A percentile compares a stretch with the other conserved stretches of the same genome.
Evolutionary conservation across 2,329 filamentous ascomycete genomes (phyloP).

Genomic region (Neonectria neomacrospora): DNA sequence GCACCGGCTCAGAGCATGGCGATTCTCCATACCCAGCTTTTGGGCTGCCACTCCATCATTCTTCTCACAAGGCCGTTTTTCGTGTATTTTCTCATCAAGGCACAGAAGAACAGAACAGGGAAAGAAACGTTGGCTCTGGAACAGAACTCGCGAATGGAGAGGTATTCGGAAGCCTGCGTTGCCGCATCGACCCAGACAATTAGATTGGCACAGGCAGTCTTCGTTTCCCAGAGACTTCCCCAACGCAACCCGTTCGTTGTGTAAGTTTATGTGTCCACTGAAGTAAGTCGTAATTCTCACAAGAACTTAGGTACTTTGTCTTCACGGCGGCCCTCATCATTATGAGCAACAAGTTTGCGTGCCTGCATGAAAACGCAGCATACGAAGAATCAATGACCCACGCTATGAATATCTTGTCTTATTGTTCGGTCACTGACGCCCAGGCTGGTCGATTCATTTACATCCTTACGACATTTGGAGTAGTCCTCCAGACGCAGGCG

Average conservation of each 20-base stretch:
- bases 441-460: constrained; percentile 61
- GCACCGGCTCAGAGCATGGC: constrained; percentile 61
- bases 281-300: neutral
- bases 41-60: constrained; percentile 71
- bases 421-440: constrained; percentile 59
- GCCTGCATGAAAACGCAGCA: constrained; percentile 57
- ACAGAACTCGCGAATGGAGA: constrained; percentile 51
- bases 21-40: constrained; percentile 70
- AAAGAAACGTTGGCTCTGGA: neutral
- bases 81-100: constrained; percentile 63
- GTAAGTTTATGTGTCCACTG: constrained; percentile 51
- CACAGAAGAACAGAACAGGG: constrained; percentile 33
- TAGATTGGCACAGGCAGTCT: constrained; percentile 57
- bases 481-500: constrained; percentile 22
- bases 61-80: constrained; percentile 74
- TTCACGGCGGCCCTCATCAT: constrained; percentile 66
- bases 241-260: constrained; percentile 66
- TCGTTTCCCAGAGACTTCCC: constrained; percentile 58
- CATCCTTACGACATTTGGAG: constrained; percentile 61
- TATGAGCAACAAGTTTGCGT: constrained; percentile 66
- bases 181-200: constrained; percentile 62
- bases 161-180: constrained; percentile 63
- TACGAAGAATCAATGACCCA: constrained; percentile 54
- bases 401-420: constrained; percentile 60
- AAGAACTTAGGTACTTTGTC: constrained; percentile 62